phyloP scores from a whole-genome alignment of 805 yeast genomes.

The Candida dendrica region DNA sequence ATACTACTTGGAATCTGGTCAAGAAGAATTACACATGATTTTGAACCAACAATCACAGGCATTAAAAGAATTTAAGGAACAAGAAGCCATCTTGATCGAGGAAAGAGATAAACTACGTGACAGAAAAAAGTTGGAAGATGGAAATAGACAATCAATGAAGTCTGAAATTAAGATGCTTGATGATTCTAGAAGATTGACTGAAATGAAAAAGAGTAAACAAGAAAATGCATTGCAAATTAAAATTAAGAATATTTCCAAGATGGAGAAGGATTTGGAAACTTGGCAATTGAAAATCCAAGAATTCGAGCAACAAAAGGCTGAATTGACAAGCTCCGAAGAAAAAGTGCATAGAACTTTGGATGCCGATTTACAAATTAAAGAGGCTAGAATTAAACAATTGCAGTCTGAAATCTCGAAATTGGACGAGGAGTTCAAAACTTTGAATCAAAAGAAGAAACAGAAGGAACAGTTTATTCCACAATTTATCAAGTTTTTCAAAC shows the following conservation, averaged over 20 bases:
- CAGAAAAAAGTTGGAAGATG: constrained; percentile 34
- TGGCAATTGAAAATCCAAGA: constrained; percentile 26
- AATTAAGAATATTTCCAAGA: constrained; percentile 24
- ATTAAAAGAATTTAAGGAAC: constrained; percentile 30
- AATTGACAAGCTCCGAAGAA: constrained; percentile 11
- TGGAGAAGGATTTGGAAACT: constrained; percentile 24
- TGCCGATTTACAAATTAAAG: constrained; percentile 9
- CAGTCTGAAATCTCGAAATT: constrained; percentile 7
- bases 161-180: constrained; percentile 35
- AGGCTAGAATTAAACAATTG: constrained; percentile 2
- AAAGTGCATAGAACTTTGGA: constrained; percentile 12
- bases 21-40: constrained; percentile 32
- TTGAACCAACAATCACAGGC: constrained; percentile 26
- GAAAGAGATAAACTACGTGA: constrained; percentile 31
- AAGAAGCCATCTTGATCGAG: constrained; percentile 25
- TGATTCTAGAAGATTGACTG: constrained; percentile 31
- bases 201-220: constrained; percentile 26
- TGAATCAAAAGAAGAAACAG: constrained; percentile 12
- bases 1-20: constrained; percentile 32
- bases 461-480: constrained; percentile 11
- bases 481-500: constrained; percentile 9
- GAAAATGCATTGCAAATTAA: constrained; percentile 22
- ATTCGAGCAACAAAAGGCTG: constrained; percentile 11
- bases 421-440: constrained; percentile 12
- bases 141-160: constrained; percentile 30